These are phyloP conservation scores for Zelonia costaricensis DNA, from an alignment of 208 protist genomes.

Conservation along the genomic window DNA sequence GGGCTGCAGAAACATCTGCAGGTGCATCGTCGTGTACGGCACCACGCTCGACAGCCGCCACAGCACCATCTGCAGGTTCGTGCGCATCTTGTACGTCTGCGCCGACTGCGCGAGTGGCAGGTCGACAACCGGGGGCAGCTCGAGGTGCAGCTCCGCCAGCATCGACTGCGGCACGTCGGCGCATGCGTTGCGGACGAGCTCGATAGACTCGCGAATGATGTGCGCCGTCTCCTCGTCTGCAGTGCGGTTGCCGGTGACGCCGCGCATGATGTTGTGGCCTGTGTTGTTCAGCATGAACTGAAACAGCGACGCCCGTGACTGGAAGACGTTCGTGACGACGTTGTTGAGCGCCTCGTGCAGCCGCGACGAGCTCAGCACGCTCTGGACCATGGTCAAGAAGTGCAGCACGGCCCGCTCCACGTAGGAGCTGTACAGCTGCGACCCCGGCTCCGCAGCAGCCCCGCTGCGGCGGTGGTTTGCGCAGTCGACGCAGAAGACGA, in stretches of 20 bases:
- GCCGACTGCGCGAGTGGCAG: conserved; percentile 69
- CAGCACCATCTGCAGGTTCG: conserved; percentile 67
- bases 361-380: conserved; percentile 49
- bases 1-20: conserved; percentile 58
- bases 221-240: conserved; percentile 56
- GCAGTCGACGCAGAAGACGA: conserved; percentile 71
- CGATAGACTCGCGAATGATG: conserved; percentile 73
- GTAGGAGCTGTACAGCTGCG: conserved; percentile 39
- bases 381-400: conserved; percentile 68
- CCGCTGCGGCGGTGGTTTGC: conserved; percentile 46
- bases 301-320: conserved; percentile 62
- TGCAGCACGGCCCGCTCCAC: conserved; percentile 76
- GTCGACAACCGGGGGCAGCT: conserved; percentile 77
- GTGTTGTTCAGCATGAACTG: conserved; percentile 84
- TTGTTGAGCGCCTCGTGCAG: conserved; percentile 44
- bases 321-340: conserved; percentile 74
- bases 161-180: conserved; percentile 53
- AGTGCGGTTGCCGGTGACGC: conserved; percentile 28
- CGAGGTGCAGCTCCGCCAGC: conserved; percentile 58
- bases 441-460: conserved; percentile 12
- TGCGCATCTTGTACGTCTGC: conserved; percentile 82
- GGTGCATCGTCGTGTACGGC: conserved; percentile 35
- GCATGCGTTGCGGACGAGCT: conserved; percentile 74
- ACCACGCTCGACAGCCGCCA: conserved; percentile 48
- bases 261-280: conserved; percentile 78